phyloP scores from a whole-genome alignment of 257 asterid species.

The Verbascum thapsus region DNA sequence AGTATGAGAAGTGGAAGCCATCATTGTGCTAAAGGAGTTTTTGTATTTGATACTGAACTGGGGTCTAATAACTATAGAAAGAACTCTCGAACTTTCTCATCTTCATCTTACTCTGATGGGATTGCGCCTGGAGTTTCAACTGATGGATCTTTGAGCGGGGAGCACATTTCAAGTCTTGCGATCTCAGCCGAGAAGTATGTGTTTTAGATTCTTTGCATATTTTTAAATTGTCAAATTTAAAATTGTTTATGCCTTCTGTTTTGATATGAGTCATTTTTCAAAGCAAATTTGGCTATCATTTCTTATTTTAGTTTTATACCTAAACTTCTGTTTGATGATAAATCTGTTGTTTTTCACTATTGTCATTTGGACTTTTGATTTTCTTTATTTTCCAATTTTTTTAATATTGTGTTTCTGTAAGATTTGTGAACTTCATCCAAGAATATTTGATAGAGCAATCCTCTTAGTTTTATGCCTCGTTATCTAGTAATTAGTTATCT shows the following conservation, averaged over 20 bases:
- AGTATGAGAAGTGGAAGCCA: conserved; percentile 40
- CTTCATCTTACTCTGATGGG: conserved; percentile 59
- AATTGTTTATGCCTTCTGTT: too few species aligned
- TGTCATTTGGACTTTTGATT: background rate
- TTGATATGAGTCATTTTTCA: background rate
- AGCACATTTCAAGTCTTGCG: conserved; percentile 51
- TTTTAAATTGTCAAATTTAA: background rate
- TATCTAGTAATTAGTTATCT: too few species aligned
- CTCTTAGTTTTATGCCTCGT: background rate
- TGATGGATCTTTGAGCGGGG: conserved; percentile 47
- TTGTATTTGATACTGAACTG: conserved; percentile 27
- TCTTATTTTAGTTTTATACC: background rate
- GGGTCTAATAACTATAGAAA: conserved; percentile 24
- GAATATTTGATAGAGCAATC: too few species aligned
- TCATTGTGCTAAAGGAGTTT: conserved; percentile 30
- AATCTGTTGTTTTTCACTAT: background rate
- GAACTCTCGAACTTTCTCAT: conserved; percentile 39
- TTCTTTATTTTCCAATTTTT: background rate
- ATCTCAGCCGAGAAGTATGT: conserved; percentile 60
- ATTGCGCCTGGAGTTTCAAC: conserved; percentile 38
- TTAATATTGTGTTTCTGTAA: background rate
- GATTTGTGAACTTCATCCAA: too few species aligned
- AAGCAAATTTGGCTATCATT: conserved; percentile 8
- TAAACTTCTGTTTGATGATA: background rate
- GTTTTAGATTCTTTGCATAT: conserved; percentile 21